Base-by-base conservation (phyloP, 2,329 filamentous ascomycete genomes). In the Cyphellophora attinorum region DNA sequence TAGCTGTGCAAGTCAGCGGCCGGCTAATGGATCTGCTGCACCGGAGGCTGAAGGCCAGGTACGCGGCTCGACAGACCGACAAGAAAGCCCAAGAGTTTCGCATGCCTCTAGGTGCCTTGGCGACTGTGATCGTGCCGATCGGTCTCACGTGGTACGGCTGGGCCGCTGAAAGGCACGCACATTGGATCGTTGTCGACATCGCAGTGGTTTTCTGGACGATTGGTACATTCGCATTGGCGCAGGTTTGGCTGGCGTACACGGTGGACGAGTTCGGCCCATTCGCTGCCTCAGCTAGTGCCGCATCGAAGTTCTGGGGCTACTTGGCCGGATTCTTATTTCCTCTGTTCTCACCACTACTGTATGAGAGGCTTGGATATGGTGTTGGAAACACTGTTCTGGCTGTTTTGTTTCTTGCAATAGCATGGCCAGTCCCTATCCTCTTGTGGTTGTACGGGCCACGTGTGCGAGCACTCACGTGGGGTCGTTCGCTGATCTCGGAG, bases 71-170 rank as follows among this genome's bases (percentile, higher is more conserved):
- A 25, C 16, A 11, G 14, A 17, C 27, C 14, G 39, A 39, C 3
- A 37, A 35, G 4, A 42, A 47, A 5, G 21, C 16, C 0, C 71
- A 73, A 0, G 74, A 79, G 40, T 66, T 64, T 34, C 68, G 72
- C 11, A 55, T 74, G 0, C 71, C 71, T 0, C 52, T 71, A 6
- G 63, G 68, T 49, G 47, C 75, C 6, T 56, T 63, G 0, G 67
- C 64, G 0, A 60, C 61, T 0, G 19, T 73, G 1, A 19, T 74
- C 2, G 56, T 63, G 0, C 61, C 66, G 0, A 33, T 45, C 15
- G 48, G 49, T 6, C 35, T 52, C 2, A 35, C 51, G 6, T 29
- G 46, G 12, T 51, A 51, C 29, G 52, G 52, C n/a, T 53, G 52
- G 50, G 40, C 39, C 1, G 41, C 45, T n/a, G 42, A 52, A 32